Evolutionary conservation across 768 basidiomycete genomes (phyloP).

Genomic region (Mycena haematopus): DNA sequence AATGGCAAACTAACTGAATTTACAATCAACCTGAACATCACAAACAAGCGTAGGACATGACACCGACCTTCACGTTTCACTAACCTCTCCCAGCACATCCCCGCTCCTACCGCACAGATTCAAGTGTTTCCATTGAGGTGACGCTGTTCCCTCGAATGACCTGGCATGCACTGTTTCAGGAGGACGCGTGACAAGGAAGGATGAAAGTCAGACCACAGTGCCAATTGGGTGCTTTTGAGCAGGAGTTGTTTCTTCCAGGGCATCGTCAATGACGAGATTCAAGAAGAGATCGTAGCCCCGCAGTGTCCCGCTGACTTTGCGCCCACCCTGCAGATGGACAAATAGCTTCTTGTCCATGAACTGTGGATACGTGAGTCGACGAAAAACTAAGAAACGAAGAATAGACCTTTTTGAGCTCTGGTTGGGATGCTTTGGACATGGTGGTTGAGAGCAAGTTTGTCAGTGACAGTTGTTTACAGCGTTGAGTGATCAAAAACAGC

Average conservation of each 20-base stretch:
- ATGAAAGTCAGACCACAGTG: conserved; percentile 72
- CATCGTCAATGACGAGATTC: conserved; percentile 97
- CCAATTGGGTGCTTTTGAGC: conserved; percentile 92
- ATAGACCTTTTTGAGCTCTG: conserved; percentile 95
- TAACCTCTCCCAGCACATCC: neutral
- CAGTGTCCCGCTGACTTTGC: conserved; percentile 93
- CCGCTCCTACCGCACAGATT: conserved; percentile 26
- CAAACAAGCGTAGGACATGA: conserved; percentile 11
- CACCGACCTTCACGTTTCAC: conserved; percentile 24
- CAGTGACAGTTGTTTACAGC: conserved; percentile 12
- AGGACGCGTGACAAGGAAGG: neutral
- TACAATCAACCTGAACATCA: conserved; percentile 10
- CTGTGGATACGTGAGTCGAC: conserved; percentile 45
- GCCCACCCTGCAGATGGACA: conserved; percentile 91
- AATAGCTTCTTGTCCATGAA: conserved; percentile 99
- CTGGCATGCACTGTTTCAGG: neutral
- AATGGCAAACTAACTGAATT: conserved; percentile 23
- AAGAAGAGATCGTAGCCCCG: conserved; percentile 99
- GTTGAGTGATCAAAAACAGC: neutral
- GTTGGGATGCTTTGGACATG: conserved; percentile 96
- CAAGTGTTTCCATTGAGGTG: conserved; percentile 31
- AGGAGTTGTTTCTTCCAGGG: conserved; percentile 87
- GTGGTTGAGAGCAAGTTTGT: conserved; percentile 28
- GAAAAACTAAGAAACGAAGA: conserved; percentile 1
- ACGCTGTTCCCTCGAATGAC: conserved; percentile 32